Conservation (phyloP, 2,329 filamentous ascomycete species). For the Chrysoporthe puriensis region DNA sequence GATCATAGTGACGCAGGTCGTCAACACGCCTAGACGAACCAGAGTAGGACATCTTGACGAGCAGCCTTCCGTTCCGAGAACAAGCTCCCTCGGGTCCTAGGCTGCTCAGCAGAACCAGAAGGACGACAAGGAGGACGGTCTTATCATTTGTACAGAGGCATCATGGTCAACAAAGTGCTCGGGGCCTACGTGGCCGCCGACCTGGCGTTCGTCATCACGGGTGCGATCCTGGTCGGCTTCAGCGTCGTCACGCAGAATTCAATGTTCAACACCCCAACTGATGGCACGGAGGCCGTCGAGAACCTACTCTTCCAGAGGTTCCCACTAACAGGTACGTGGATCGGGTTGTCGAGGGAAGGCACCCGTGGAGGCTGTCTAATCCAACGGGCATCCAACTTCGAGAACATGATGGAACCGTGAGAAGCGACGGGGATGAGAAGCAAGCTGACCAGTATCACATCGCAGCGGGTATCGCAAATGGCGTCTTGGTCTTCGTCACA, state of each 20-base stretch:
- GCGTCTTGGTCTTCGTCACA: slow-evolving; percentile 70
- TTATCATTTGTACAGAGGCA: slow-evolving; percentile 23
- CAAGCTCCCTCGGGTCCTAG: slow-evolving; percentile 28
- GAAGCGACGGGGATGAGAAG: slow-evolving; percentile 19
- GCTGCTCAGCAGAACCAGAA: slow-evolving; percentile 30
- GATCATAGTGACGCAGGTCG: slow-evolving; percentile 43
- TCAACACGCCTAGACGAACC: slow-evolving; percentile 34
- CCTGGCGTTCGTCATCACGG: slow-evolving; percentile 56
- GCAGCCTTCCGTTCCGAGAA: slow-evolving; percentile 23
- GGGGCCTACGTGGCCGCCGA: slow-evolving; percentile 53
- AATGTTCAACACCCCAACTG: slow-evolving; percentile 46
- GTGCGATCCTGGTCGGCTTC: slow-evolving; percentile 59
- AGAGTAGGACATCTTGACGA: slow-evolving; percentile 28
- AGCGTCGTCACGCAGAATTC: slow-evolving; percentile 55
- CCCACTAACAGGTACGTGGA: slow-evolving; percentile 50
- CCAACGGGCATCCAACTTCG: background rate
- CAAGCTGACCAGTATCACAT: slow-evolving; percentile 11
- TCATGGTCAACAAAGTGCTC: slow-evolving; percentile 61
- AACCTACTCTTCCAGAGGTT: slow-evolving; percentile 58
- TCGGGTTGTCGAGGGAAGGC: background rate
- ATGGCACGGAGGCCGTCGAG: slow-evolving; percentile 53
- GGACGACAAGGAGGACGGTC: slow-evolving; percentile 15
- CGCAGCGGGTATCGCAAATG: slow-evolving; percentile 71
- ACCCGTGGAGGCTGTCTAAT: background rate
- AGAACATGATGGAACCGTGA: background rate